Base-by-base conservation (phyloP, 345 rosid genomes). In the Sisymbrium altissimum region DNA sequence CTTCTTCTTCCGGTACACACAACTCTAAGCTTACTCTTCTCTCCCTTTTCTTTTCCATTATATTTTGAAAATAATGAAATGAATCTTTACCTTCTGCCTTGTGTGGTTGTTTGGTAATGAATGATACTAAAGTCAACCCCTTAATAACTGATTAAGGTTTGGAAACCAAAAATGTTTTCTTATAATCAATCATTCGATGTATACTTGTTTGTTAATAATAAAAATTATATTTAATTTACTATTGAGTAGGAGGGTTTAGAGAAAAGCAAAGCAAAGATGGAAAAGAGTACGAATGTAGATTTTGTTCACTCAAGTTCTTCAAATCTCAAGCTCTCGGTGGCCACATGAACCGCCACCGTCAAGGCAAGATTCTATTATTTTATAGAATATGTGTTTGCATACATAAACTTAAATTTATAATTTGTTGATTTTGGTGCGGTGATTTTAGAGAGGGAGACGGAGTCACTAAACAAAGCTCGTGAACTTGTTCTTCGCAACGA, bases 251-350 rank as follows among this genome's bases (percentile, higher is more conserved):
- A 77, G 72, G 72, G 14, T 71, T 71, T 81, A 83, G 82, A 84
- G 89, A 87, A 80, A 85, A 86, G 78, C 85, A 86, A 85, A 83
- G 85, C 64, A 86, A 83, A 84, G 89, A 87, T 71, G 90, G 90
- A 75, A 88, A 89, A 84, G 96, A 95, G 83, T 96, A 96, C 41
- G 90, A 92, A 82, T 96, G 98, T 82, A 87, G 99, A 91, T 96
- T 96, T 84, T 96, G 99, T 74, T 90, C 99, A 87, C 99, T 96
- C 81, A 92, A 89, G 95, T 96, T 96, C 83, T 89, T 96, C 89
- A 96, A 96, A 85, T 96, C 99, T 71, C 99, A 96, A 92, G 99
- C 99, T 65, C 99, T 96, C 8, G 99, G 99, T 33, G 99, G 98
- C 56, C 99, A 96, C 89, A 96, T 96, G 99, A 96, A 96, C 82